A percentile compares a stretch with the other conserved stretches of the same genome.
phyloP scores from a whole-genome alignment of 108 stramenopile genomes.

The Stephanodiscus triporus region DNA sequence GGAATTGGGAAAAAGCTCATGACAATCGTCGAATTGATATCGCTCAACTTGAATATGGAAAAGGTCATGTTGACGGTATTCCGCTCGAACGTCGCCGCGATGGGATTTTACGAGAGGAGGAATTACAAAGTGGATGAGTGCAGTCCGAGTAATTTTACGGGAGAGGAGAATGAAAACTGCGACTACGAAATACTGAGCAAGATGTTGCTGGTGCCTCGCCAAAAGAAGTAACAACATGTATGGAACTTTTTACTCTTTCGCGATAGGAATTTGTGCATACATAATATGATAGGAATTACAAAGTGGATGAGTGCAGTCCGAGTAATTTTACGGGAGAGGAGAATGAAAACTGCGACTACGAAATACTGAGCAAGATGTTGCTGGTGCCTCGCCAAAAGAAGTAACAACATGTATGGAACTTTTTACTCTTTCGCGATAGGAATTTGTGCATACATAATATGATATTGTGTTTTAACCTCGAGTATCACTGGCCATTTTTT shows the following conservation, averaged over 20 bases:
- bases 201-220: too few species aligned
- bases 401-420: too few species aligned
- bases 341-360: slow-evolving; percentile 68
- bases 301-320: slow-evolving; percentile 70
- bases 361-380: slow-evolving; percentile 69
- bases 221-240: too few species aligned
- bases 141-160: slow-evolving; percentile 64
- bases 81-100: slow-evolving; percentile 58
- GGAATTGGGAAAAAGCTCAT: slow-evolving; percentile 75
- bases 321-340: slow-evolving; percentile 50
- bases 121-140: slow-evolving; percentile 62
- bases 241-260: too few species aligned
- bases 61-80: slow-evolving; percentile 85
- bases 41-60: slow-evolving; percentile 41
- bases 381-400: too few species aligned
- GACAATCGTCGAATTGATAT: slow-evolving; percentile 60
- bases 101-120: slow-evolving; percentile 68
- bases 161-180: slow-evolving; percentile 46
- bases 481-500: not conserved
- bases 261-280: too few species aligned
- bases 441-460: too few species aligned
- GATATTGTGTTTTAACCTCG: not conserved
- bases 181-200: slow-evolving; percentile 87
- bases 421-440: too few species aligned
- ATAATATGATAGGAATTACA: slow-evolving; percentile 59